Evolutionary conservation across 441 rosid species (phyloP).

Genomic region (Pelargonium fulgidum): DNA sequence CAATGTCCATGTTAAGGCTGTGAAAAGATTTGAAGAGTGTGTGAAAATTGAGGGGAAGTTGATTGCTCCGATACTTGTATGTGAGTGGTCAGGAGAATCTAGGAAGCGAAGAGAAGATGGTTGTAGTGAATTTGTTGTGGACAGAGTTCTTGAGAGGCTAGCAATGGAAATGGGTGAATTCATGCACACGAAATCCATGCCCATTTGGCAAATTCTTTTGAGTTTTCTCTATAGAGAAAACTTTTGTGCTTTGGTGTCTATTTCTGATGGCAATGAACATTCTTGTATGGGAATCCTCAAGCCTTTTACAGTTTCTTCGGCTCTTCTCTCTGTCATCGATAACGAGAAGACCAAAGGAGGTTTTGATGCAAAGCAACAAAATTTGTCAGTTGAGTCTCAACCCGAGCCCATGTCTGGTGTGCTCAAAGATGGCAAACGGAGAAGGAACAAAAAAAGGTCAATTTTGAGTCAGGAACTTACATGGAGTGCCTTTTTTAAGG

Average conservation of each 20-base stretch:
- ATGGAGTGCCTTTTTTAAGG: slow-evolving; percentile 54
- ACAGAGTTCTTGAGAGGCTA: slow-evolving; percentile 48
- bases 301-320: slow-evolving; percentile 66
- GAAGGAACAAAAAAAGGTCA: slow-evolving; percentile 32
- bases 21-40: slow-evolving; percentile 36
- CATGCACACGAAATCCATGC: slow-evolving; percentile 34
- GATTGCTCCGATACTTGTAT: slow-evolving; percentile 40
- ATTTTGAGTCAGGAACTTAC: slow-evolving; percentile 39
- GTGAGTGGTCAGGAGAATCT: slow-evolving; percentile 28
- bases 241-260: slow-evolving; percentile 52
- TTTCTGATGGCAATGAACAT: slow-evolving; percentile 39
- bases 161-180: slow-evolving; percentile 43
- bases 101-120: slow-evolving; percentile 29
- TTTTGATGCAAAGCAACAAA: slow-evolving; percentile 13
- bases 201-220: slow-evolving; percentile 64
- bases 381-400: slow-evolving; percentile 21
- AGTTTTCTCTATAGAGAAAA: slow-evolving; percentile 65
- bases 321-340: slow-evolving; percentile 40
- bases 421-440: slow-evolving; percentile 28
- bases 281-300: slow-evolving; percentile 51
- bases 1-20: slow-evolving; percentile 45
- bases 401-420: slow-evolving; percentile 19
- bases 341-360: slow-evolving; percentile 18
- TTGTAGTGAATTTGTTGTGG: slow-evolving; percentile 45
- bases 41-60: slow-evolving; percentile 32